Conservation (phyloP, 495 filamentous ascomycete genomes). For the Glutinoglossum americanum region DNA sequence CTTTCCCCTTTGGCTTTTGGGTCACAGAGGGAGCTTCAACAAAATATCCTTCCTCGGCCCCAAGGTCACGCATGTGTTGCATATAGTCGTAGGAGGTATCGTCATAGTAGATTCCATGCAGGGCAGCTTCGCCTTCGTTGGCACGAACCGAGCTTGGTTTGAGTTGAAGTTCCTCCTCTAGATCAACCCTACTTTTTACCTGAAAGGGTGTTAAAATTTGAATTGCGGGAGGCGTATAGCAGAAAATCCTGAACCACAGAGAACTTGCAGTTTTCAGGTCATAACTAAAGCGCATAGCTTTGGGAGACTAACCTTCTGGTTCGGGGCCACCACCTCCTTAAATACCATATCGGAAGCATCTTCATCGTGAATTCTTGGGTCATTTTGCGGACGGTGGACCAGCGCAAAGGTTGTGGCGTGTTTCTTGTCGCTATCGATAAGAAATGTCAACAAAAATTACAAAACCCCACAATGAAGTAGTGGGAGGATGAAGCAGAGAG, state of each 20-base stretch:
- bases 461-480: background rate
- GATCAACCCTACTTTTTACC: slow-evolving; percentile 43
- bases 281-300: background rate
- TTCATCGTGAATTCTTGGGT: slow-evolving; percentile 80
- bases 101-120: slow-evolving; percentile 71
- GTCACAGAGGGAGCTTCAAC: slow-evolving; percentile 42
- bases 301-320: slow-evolving; percentile 2
- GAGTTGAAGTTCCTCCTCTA: slow-evolving; percentile 55
- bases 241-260: background rate
- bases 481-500: background rate
- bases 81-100: slow-evolving; percentile 97
- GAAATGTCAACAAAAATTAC: background rate
- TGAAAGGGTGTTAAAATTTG: slow-evolving; percentile 13
- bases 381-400: slow-evolving; percentile 89
- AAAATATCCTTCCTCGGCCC: slow-evolving; percentile 43
- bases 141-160: slow-evolving; percentile 36
- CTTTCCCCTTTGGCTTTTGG: slow-evolving; percentile 44
- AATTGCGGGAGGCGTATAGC: background rate
- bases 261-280: background rate
- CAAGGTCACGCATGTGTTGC: slow-evolving; percentile 89
- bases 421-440: slow-evolving; percentile 60
- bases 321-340: slow-evolving; percentile 21
- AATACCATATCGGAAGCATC: slow-evolving; percentile 66
- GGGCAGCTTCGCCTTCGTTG: slow-evolving; percentile 92
- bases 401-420: slow-evolving; percentile 77